A percentile compares a stretch with the other conserved stretches of the same genome.
Conservation (phyloP, 1,284 basidiomycete species). For the Melanopsichium pennsylvanicum region DNA sequence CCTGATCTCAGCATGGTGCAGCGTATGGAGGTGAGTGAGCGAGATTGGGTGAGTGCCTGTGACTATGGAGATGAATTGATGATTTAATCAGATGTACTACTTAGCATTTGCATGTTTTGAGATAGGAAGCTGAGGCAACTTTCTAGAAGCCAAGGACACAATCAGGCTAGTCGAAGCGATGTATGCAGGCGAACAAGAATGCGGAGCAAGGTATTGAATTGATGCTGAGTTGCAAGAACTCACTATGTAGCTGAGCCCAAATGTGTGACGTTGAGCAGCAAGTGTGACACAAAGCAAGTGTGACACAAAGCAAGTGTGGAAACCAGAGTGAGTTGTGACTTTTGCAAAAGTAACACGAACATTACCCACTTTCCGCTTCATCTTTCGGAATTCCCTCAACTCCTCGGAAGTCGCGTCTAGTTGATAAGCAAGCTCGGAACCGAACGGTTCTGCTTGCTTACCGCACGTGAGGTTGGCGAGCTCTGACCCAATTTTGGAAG, state of each 20-base stretch:
- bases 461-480: slow-evolving; percentile 17
- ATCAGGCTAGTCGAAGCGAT: neutral
- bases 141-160: neutral
- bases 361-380: no score
- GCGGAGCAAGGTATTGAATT: neutral
- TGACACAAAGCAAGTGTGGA: neutral
- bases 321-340: no score
- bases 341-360: slow-evolving; percentile 29
- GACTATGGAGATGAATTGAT: neutral
- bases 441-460: slow-evolving; percentile 11
- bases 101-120: slow-evolving; percentile 4
- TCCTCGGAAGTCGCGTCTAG: slow-evolving; percentile 3
- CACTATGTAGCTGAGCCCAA: neutral
- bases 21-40: neutral
- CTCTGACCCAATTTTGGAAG: slow-evolving; percentile 6
- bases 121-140: neutral
- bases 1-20: neutral
- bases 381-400: neutral
- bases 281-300: slow-evolving; percentile 17
- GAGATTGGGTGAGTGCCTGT: no score
- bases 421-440: neutral
- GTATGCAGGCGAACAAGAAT: neutral
- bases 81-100: slow-evolving; percentile 1
- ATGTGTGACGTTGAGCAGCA: slow-evolving; percentile 3
- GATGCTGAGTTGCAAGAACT: slow-evolving; percentile 7